Conservation (phyloP, 1,139 yeast genomes). For the Lodderomyces parapsilosis region DNA sequence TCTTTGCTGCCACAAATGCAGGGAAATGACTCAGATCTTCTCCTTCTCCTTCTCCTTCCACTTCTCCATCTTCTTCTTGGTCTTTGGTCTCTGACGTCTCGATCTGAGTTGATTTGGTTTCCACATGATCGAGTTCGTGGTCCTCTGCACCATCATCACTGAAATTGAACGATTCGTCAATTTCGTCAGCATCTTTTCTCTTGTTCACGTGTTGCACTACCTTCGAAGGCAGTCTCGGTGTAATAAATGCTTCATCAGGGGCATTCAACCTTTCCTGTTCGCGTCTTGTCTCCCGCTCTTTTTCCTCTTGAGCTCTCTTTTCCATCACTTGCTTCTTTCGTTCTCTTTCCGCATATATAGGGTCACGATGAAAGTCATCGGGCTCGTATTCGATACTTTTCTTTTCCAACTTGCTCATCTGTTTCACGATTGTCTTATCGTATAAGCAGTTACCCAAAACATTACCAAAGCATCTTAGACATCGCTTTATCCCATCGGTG, state of each 20-base stretch:
- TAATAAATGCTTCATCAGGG: slow-evolving; percentile 13
- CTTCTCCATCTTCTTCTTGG: too few species aligned
- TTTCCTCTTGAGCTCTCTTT: slow-evolving; percentile 6
- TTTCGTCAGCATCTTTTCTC: slow-evolving; percentile 23
- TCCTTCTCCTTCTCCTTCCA: too few species aligned
- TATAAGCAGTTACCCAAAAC: slow-evolving; percentile 78
- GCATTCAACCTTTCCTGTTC: slow-evolving; percentile 8
- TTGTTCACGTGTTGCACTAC: slow-evolving; percentile 25
- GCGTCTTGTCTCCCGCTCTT: slow-evolving; percentile 4
- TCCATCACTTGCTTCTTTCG: slow-evolving; percentile 17
- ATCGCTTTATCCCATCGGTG: slow-evolving; percentile 77
- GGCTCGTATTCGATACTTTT: slow-evolving; percentile 54
- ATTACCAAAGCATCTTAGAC: slow-evolving; percentile 76
- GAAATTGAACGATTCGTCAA: slow-evolving; percentile 66
- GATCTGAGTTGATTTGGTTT: background rate
- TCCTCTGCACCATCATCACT: slow-evolving; percentile 53
- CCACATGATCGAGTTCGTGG: background rate
- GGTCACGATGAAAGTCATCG: slow-evolving; percentile 39
- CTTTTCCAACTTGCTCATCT: slow-evolving; percentile 49
- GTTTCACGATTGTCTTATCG: slow-evolving; percentile 62
- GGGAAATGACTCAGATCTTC: slow-evolving; percentile 14
- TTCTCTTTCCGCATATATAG: slow-evolving; percentile 32
- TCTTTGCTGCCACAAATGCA: slow-evolving; percentile 58
- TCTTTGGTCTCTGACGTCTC: background rate
- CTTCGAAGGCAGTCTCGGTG: slow-evolving; percentile 14